Base-by-base conservation (phyloP, 805 yeast species). In the Saccharomycodes ludwigii region DNA sequence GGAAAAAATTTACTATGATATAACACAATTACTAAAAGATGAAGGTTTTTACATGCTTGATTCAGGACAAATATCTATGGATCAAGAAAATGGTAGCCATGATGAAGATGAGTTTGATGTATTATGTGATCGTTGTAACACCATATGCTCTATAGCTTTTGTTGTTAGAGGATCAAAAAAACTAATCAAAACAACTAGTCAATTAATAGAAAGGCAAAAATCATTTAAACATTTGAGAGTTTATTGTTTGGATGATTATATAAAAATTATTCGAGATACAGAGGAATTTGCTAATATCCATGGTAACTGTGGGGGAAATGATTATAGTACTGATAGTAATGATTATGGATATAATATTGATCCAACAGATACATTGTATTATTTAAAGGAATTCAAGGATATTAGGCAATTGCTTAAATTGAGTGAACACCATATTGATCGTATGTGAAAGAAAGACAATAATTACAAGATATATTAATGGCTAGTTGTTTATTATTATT, bases 141-240 rank as follows among this genome's bases (percentile, higher is more conserved):
- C 62, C 2, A 54, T 59, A 19, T 61, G 66, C 35, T 52, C 63
- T 2, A 47, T 54, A 30, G 51, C 52, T 3, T 61, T 55, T 38
- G 48, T 59, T 4, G 40, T 48, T 12, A 51, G n/a, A n/a, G n/a
- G n/a, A n/a, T n/a, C n/a, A n/a, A n/a, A n/a, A n/a, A n/a, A n/a
- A n/a, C n/a, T n/a, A n/a, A 44, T 23, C 29, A 27, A 27, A 18
- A 24, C 15, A 33, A 30, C 6, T 30, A 33, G 4, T 28, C 33
- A 13, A 21, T 21, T n/a, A 34, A 38, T 16, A 18, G 25, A 7
- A 46, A 45, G 33, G 40, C 40, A 24, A 43, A 45, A 25, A 38
- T 36, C 27, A 17, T 39, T 15, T 30, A 36, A n/a, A 27, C 46
- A 36, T 27, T 42, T 28, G 25, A 46, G 23, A 34, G 44, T n/a